Base-by-base conservation (phyloP, 805 yeast genomes). In the Saccharomycopsis sp. region DNA sequence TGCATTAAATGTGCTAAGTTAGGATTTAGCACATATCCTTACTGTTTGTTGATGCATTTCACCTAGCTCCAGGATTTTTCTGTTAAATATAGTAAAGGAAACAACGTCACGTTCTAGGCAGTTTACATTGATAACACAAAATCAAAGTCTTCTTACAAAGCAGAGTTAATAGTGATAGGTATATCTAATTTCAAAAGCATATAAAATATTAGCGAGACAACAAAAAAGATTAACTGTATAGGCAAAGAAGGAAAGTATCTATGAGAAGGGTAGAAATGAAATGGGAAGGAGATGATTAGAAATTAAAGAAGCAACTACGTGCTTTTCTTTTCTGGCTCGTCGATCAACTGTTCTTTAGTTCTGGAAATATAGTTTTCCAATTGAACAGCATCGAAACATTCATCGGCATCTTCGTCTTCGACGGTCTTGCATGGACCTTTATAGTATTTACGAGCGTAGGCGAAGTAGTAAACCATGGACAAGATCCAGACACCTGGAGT, bases 401-500 rank as follows among this genome's bases (percentile, higher is more conserved):
- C 48, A 44, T 44, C 48, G 4, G 48, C 51, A 48, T 48, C 51
- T 14, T 14, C 15, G 18, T 51, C 53, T n/a, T 51, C 34, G 18
- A 51, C 34, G 18, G 53, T 51, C 53, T 51, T 51, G 18, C 53
- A 23, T 18, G 89, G 89, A 5, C 90, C 90, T 34, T 74, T 66
- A 73, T 80, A 84, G 66, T 74, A 71, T 64, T 77, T 80, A 60
- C 78, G 75, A 2, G 84, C 86, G 66, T 78, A 77, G 2, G 73
- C 67, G 56, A 67, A 75, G 70, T 79, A 85, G 65, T 84, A 84
- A 0, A 76, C 53, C 60, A 78, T 66, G 0, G 87, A 74, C 20
- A 82, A 71, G 2, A 80, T 60, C 87, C 89, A 83, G 15, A 79
- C 76, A 24, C 83, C 83, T 24, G 81, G 80, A 44, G 82, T 84